Base-by-base conservation (phyloP, 768 basidiomycete species). In the Pleurotus sapidus region DNA sequence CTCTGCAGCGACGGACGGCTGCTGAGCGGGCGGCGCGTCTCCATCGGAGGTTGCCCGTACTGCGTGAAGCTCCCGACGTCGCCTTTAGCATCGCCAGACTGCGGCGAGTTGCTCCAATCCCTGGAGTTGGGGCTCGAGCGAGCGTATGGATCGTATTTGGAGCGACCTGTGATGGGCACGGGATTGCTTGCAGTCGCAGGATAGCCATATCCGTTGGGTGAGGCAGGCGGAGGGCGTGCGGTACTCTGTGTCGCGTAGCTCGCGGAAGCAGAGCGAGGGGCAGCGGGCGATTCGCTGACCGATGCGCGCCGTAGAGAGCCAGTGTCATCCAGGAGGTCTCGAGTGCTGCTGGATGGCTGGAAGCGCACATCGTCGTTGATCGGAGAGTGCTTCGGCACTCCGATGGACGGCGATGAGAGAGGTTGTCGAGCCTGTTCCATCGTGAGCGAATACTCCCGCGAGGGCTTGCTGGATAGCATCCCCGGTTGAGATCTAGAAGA, bases 121-220 rank as follows among this genome's bases (percentile, higher is more conserved):
- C 42, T 54, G n/a, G 51, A 40, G 5, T 39, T 39, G 18, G 51
- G 51, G 40, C 51, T 54, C 51, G 51, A 54, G 23, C 51, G 34
- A 9, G 39, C 37, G 27, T 54, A 54, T 1, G 42, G 42, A 23
- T 54, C 51, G 51, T 40, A 54, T 42, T 54, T 54, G 9, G 17
- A 37, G 14, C 38, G 39, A 15, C 51, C 38, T 24, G 51, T 37
- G 37, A 54, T 54, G 24, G 51, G 51, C 39, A 54, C 38, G n/a
- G 51, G 51, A 7, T 23, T 37, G 23, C 34, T 54, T 42, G 51
- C 39, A 42, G 37, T 38, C 38, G 39, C 37, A 24, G 51, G 23
- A 15, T 54, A 54, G 51, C 39, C 42, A 24, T 54, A 54, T 20
- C 18, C 39, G 24, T 54, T 54, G 42, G 51, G 51, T 20, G 51